Base-by-base conservation (phyloP, 202 grass and related monocot species). In the Schoenoplectus triqueter region DNA sequence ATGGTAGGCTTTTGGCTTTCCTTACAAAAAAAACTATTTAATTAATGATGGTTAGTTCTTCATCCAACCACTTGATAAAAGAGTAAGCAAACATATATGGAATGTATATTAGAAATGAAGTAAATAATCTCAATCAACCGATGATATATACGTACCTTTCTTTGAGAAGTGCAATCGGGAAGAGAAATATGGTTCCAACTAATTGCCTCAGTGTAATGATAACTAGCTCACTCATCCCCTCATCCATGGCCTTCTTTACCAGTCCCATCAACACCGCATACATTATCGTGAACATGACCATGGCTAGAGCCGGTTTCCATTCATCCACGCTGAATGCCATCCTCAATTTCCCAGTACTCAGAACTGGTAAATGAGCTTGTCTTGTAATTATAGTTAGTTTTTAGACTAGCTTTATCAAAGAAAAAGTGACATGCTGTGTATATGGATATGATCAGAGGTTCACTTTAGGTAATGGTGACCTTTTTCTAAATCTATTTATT, bases 151-250 rank as follows among this genome's bases (percentile, higher is more conserved):
- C 31, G 31, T 31, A 94, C 92, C 92, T 92, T 92, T 94, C 92
- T 80, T 94, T 94, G 88, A 94, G 88, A 88, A 90, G 89, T 87
- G 92, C 88, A 59, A 91, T 97, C 21, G 92, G 92, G 10, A 82
- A 90, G 73, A 97, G 89, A 87, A 97, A 88, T 13, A 92, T 41
- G 7, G 92, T 88, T 6, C 87, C 89, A 11, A 86, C 57, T 79
- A 97, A 69, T 63, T 97, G 92, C 52, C 92, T 63, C n/a, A 90
- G 89, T 75, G 90, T 97, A 59, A 92, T 89, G 66, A 97, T 91
- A 72, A 97, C 85, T 59, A 97, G 89, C 63, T 80, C 87, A 81
- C 90, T 92, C 82, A 97, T 92, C 65, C 94, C 94, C 82, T 90
- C 82, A 81, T 83, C 90, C 49, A 97, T 85, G n/a, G 85, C 94